Evolutionary conservation across 2,329 filamentous ascomycete species (phyloP).

Genomic region (Ceratocystis lukuohia): DNA sequence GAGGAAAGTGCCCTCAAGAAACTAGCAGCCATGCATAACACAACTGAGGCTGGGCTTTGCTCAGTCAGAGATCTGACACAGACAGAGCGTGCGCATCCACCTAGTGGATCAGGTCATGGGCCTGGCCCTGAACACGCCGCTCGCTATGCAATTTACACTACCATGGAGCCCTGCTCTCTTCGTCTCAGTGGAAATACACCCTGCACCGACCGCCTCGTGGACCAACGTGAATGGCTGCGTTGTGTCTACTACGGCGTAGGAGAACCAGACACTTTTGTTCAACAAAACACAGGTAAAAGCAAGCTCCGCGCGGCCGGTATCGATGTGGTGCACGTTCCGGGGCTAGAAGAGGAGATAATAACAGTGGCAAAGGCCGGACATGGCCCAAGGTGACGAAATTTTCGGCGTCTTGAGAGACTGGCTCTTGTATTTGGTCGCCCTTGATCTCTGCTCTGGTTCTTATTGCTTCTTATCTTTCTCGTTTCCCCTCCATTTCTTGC

Average conservation of each 20-base stretch:
- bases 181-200: conserved; percentile 60
- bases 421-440: too few relatives aligned
- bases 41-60: conserved; percentile 34
- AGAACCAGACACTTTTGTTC: conserved; percentile 84
- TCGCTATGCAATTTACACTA: conserved; percentile 58
- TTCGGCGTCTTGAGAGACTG: neutral
- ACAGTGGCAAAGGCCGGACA: conserved; percentile 76
- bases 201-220: conserved; percentile 68
- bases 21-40: conserved; percentile 32
- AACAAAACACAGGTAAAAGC: conserved; percentile 59
- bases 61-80: conserved; percentile 29
- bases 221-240: conserved; percentile 46
- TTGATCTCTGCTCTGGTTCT: too few relatives aligned
- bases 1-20: conserved; percentile 88
- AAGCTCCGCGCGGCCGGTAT: conserved; percentile 62
- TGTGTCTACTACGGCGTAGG: conserved; percentile 77
- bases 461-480: too few relatives aligned
- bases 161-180: conserved; percentile 73
- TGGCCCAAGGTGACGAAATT: conserved; percentile 2
- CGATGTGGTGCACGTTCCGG: conserved; percentile 55
- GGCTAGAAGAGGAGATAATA: conserved; percentile 70
- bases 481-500: too few relatives aligned
- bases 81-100: conserved; percentile 22
- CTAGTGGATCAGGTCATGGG: too few relatives aligned
- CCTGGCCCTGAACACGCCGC: too few relatives aligned